phyloP scores from a whole-genome alignment of 495 filamentous ascomycete species.

The Rhypophila decipiens region DNA sequence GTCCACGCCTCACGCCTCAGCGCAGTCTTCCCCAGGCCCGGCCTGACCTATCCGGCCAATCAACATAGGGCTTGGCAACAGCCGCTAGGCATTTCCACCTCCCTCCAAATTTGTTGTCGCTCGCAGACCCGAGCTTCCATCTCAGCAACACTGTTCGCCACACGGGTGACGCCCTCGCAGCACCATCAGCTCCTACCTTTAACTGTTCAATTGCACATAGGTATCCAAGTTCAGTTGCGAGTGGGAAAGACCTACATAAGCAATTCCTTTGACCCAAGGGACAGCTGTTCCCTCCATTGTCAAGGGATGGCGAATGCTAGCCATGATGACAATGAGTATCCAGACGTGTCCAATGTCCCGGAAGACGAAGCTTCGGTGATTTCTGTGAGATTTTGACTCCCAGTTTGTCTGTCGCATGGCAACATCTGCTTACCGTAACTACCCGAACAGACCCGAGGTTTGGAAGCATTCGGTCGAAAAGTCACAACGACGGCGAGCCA shows the following conservation, averaged over 20 bases:
- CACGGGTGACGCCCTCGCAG: no score
- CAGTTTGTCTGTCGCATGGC: background rate
- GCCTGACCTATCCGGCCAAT: no score
- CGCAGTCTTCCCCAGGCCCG: no score
- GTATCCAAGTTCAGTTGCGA: background rate
- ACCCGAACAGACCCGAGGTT: constrained; percentile 64
- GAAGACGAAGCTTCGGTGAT: constrained; percentile 47
- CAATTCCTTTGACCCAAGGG: background rate
- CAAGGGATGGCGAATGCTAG: constrained; percentile 50
- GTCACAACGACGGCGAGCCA: constrained; percentile 90
- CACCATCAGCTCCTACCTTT: no score
- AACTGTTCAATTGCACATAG: no score
- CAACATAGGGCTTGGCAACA: no score
- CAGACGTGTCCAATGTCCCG: constrained; percentile 36
- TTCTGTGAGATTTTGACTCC: constrained; percentile 37
- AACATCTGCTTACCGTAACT: constrained; percentile 4
- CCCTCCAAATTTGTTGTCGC: background rate
- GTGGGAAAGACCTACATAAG: background rate
- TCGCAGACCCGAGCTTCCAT: background rate
- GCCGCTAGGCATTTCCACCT: background rate
- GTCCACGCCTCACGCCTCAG: no score
- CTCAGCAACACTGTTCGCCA: no score
- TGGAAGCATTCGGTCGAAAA: constrained; percentile 91
- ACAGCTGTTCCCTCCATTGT: background rate
- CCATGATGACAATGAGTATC: constrained; percentile 49